Percentiles rank a stretch among this genome's conserved stretches.
phyloP scores from a whole-genome alignment of 2,329 filamentous ascomycete species.

The Blastomyces percursus region DNA sequence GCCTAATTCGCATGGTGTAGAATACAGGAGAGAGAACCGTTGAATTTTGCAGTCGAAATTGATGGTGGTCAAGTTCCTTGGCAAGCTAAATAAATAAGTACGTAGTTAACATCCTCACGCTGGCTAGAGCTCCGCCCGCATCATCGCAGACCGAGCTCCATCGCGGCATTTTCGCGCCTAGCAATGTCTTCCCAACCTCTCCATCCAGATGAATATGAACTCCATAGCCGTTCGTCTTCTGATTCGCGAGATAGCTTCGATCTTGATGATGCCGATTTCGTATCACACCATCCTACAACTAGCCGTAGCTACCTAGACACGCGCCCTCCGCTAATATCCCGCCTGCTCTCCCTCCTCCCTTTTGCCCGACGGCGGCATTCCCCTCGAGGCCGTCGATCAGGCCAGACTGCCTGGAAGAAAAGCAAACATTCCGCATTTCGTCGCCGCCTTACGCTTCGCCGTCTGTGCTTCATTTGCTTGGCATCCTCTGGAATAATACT shows the following conservation, averaged over 20 bases:
- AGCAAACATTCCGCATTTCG: slow-evolving; percentile 4
- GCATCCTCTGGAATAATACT: slow-evolving; percentile 21
- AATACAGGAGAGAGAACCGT: no score
- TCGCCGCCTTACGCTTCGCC: slow-evolving; percentile 22
- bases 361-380: not conserved
- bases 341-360: not conserved
- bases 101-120: not conserved
- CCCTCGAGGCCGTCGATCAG: not conserved
- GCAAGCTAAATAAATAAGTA: not conserved
- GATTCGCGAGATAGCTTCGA: slow-evolving; percentile 33
- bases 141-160: not conserved
- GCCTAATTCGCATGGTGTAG: no score
- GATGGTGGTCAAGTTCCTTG: no score
- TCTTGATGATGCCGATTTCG: slow-evolving; percentile 34
- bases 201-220: slow-evolving; percentile 34
- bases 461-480: slow-evolving; percentile 23
- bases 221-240: slow-evolving; percentile 29
- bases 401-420: slow-evolving; percentile 2
- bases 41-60: no score
- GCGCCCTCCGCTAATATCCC: slow-evolving; percentile 17
- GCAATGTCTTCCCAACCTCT: slow-evolving; percentile 32
- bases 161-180: slow-evolving; percentile 15
- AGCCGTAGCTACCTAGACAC: slow-evolving; percentile 19
- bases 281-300: slow-evolving; percentile 26
- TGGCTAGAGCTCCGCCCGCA: not conserved